These are phyloP conservation scores for Cadophora malorum DNA, from an alignment of 2,329 filamentous ascomycete genomes.

Conservation along the genomic window DNA sequence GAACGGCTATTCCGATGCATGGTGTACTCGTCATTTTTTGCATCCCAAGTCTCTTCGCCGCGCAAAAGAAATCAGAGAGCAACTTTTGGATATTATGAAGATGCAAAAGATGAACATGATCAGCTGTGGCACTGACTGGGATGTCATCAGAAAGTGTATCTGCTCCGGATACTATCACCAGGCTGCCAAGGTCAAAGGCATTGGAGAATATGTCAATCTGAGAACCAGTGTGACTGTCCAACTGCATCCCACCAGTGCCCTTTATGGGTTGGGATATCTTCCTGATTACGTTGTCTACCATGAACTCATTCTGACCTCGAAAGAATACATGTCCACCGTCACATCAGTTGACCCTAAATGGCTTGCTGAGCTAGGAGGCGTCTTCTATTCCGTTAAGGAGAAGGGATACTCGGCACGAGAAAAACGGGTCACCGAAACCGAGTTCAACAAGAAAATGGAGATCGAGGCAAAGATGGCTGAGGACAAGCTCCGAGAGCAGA, in stretches of 20 bases:
- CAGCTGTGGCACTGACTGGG: slow-evolving; percentile 96
- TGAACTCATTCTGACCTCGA: slow-evolving; percentile 93
- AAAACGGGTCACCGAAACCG: slow-evolving; percentile 85
- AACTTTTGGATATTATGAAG: slow-evolving; percentile 91
- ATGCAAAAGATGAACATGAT: slow-evolving; percentile 88
- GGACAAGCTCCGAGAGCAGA: slow-evolving; percentile 74
- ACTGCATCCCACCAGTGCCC: slow-evolving; percentile 89
- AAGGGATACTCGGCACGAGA: slow-evolving; percentile 92
- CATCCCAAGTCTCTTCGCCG: slow-evolving; percentile 93
- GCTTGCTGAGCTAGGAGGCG: slow-evolving; percentile 94
- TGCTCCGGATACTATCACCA: slow-evolving; percentile 99
- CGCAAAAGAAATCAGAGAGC: slow-evolving; percentile 92
- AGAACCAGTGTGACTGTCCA: slow-evolving; percentile 94
- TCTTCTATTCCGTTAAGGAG: slow-evolving; percentile 97
- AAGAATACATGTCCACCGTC: slow-evolving; percentile 98
- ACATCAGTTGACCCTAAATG: slow-evolving; percentile 96
- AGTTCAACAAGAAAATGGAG: slow-evolving; percentile 92
- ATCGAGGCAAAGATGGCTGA: slow-evolving; percentile 91
- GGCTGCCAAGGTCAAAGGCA: slow-evolving; percentile 92
- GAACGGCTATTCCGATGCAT: slow-evolving; percentile 87
- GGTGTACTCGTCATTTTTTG: slow-evolving; percentile 92
- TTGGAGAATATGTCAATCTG: slow-evolving; percentile 96
- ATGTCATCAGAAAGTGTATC: slow-evolving; percentile 93
- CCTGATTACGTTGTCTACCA: slow-evolving; percentile 98
- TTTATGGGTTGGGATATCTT: slow-evolving; percentile 91